phyloP scores from a whole-genome alignment of 2,329 filamentous ascomycete species.

The Tolypocladium pustulatum region DNA sequence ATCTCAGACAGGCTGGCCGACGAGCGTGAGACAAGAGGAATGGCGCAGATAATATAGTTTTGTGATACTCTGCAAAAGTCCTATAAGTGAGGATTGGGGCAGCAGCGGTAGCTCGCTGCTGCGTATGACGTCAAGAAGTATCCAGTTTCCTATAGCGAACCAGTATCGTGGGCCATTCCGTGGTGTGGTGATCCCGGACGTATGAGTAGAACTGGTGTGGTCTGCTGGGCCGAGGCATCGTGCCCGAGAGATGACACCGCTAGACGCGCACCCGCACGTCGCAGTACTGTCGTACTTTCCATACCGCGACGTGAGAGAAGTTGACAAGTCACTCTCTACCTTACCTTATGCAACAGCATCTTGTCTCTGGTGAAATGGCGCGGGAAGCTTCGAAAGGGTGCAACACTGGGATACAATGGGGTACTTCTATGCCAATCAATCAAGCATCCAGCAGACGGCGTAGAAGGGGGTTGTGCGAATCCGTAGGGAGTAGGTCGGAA shows the following conservation, averaged over 20 bases:
- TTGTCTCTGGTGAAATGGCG: not conserved
- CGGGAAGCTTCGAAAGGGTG: not conserved
- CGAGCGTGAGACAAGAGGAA: too few relatives aligned
- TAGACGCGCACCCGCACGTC: not conserved
- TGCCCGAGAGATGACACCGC: not conserved
- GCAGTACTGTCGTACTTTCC: not conserved
- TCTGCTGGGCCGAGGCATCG: not conserved
- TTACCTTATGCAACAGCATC: not conserved
- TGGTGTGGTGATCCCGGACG: not conserved
- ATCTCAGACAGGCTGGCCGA: too few relatives aligned
- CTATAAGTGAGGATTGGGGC: not conserved
- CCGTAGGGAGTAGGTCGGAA: not conserved
- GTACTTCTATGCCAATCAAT: not conserved
- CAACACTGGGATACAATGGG: not conserved
- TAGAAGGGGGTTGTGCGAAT: not conserved
- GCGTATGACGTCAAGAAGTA: not conserved
- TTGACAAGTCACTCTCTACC: conserved; percentile 1
- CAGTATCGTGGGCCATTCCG: not conserved
- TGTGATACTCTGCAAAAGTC: not conserved
- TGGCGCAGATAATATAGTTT: not conserved
- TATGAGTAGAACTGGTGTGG: not conserved
- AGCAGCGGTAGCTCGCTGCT: not conserved
- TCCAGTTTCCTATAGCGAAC: not conserved
- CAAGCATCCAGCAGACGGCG: not conserved
- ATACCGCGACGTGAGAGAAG: not conserved